phyloP scores from a whole-genome alignment of 1,139 yeast species.

The Tardiomyces depauwii region DNA sequence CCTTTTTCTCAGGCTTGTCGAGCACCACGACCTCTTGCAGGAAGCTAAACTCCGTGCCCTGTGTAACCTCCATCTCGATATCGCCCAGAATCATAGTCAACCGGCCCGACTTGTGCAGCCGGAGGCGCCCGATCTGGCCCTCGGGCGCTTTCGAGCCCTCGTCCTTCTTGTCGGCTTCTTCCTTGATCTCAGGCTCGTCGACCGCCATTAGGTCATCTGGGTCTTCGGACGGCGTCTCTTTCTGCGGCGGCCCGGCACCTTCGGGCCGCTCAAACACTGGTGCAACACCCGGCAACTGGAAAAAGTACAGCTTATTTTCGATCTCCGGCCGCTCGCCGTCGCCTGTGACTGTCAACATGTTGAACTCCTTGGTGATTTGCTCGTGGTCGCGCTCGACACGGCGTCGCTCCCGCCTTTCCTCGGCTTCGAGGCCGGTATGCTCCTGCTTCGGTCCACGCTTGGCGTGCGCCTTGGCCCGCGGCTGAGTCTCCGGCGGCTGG shows the following conservation, averaged over 20 bases:
- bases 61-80: slow-evolving; percentile 53
- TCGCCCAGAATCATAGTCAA: slow-evolving; percentile 65
- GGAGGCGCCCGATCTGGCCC: slow-evolving; percentile 62
- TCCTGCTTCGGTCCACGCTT: neutral
- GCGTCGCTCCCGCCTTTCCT: slow-evolving; percentile 15
- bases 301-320: slow-evolving; percentile 38
- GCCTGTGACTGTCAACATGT: slow-evolving; percentile 8
- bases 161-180: slow-evolving; percentile 10
- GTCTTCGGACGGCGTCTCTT: neutral
- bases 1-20: slow-evolving; percentile 36
- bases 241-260: neutral
- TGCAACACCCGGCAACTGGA: slow-evolving; percentile 62
- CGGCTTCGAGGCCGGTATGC: slow-evolving; percentile 11
- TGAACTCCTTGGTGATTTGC: slow-evolving; percentile 19
- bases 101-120: slow-evolving; percentile 75
- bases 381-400: slow-evolving; percentile 17
- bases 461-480: neutral
- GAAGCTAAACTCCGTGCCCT: slow-evolving; percentile 65
- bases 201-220: slow-evolving; percentile 9
- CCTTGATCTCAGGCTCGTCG: slow-evolving; percentile 5
- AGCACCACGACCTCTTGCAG: slow-evolving; percentile 66
- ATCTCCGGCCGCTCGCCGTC: slow-evolving; percentile 17
- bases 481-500: neutral
- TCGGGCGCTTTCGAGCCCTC: slow-evolving; percentile 14
- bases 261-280: slow-evolving; percentile 37